phyloP scores from a whole-genome alignment of 2,329 filamentous ascomycete species.

The Cordyceps pruinosa region DNA sequence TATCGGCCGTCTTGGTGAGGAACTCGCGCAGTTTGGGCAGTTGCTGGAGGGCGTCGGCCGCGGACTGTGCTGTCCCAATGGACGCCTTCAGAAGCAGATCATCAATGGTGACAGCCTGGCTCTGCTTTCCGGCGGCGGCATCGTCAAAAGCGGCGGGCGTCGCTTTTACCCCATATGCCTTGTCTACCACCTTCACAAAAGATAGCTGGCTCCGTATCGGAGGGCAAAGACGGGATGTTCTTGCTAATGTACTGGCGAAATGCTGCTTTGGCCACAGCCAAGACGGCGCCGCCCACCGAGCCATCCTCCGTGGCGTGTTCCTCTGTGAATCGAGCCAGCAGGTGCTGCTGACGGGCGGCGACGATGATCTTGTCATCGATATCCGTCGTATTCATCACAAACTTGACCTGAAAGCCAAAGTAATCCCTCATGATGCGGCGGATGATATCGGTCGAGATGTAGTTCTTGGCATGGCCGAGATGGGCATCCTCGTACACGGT shows the following conservation, averaged over 20 bases:
- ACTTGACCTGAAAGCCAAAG: constrained; percentile 66
- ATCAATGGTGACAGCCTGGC: not conserved
- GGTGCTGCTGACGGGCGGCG: constrained; percentile 58
- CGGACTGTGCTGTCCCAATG: not conserved
- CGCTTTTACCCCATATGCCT: not conserved
- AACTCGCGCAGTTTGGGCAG: not conserved
- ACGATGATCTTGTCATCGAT: constrained; percentile 56
- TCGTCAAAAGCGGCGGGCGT: not conserved
- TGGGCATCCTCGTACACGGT: constrained; percentile 69
- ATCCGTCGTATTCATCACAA: constrained; percentile 80
- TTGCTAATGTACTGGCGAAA: not conserved
- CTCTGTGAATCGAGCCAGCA: constrained; percentile 44
- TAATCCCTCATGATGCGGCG: constrained; percentile 67
- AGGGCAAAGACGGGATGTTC: not conserved
- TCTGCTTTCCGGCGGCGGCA: not conserved
- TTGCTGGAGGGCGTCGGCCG: not conserved
- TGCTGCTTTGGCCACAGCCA: constrained; percentile 13
- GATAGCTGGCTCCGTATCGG: not conserved
- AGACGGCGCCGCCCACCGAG: constrained; percentile 14
- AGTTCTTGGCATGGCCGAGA: constrained; percentile 70
- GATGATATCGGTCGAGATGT: constrained; percentile 74
- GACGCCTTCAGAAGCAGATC: not conserved
- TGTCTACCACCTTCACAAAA: not conserved
- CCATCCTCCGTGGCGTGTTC: constrained; percentile 13
- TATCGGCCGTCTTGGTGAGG: not conserved